Evolutionary conservation across 2,329 filamentous ascomycete genomes (phyloP).

Genomic region (Clonostachys chloroleuca): DNA sequence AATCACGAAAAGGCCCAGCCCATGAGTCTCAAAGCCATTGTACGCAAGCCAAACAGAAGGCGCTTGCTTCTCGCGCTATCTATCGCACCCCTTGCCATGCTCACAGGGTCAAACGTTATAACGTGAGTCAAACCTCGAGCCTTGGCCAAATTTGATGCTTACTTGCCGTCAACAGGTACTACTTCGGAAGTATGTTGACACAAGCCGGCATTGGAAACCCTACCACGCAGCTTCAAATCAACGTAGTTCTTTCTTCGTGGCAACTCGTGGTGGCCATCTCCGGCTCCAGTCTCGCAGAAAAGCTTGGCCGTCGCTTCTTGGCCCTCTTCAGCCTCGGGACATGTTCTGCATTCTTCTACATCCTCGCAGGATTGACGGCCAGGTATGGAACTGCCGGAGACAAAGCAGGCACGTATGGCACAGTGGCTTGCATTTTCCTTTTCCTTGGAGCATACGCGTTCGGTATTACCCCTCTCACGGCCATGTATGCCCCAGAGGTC

Average conservation of each 20-base stretch:
- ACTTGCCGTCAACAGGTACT: neutral
- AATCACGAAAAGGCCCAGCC: constrained; percentile 1
- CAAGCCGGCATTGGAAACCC: constrained; percentile 2
- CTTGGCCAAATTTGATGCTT: neutral
- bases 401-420: constrained; percentile 4
- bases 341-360: constrained; percentile 2
- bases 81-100: constrained; percentile 3
- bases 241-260: constrained; percentile 9
- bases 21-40: neutral
- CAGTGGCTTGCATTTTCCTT: constrained; percentile 8
- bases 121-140: constrained; percentile 1
- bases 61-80: neutral
- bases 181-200: constrained; percentile 4
- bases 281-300: constrained; percentile 2
- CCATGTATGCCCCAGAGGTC: constrained; percentile 10
- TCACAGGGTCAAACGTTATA: constrained; percentile 3
- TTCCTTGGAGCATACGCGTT: constrained; percentile 9
- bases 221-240: constrained; percentile 11
- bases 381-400: neutral
- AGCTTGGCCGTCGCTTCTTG: constrained; percentile 5
- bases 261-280: constrained; percentile 6
- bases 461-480: constrained; percentile 7
- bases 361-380: constrained; percentile 3
- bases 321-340: neutral
- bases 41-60: constrained; percentile 1